Evolutionary conservation across 73 alveolate species (phyloP).

Genomic region (Paramecium sonneborni): DNA sequence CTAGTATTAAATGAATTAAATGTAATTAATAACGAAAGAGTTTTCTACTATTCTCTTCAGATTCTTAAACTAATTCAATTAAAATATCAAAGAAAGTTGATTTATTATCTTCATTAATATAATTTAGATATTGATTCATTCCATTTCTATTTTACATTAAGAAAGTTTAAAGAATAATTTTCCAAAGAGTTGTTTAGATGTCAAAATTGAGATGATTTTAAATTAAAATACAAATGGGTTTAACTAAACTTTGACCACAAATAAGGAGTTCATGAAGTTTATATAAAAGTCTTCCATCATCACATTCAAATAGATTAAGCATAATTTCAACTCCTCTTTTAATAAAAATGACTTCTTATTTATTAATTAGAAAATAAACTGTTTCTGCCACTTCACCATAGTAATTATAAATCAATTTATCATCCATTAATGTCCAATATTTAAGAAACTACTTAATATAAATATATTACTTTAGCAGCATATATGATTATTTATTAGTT

Average conservation of each 20-base stretch:
- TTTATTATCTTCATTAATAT: neutral
- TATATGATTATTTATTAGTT: slow-evolving; percentile 9
- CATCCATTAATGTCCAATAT: slow-evolving; percentile 14
- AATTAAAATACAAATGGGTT: neutral
- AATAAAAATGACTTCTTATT: neutral
- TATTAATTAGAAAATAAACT: neutral
- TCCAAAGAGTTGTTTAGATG: neutral
- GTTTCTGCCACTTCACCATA: slow-evolving; percentile 16
- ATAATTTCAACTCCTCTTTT: neutral
- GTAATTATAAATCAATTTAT: neutral
- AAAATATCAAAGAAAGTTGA: neutral
- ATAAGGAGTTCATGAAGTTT: neutral
- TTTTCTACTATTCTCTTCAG: neutral
- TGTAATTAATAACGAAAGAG: neutral
- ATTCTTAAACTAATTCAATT: neutral
- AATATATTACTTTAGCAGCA: slow-evolving; percentile 7
- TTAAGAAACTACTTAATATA: neutral
- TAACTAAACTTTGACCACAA: neutral
- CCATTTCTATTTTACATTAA: neutral
- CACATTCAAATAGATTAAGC: neutral
- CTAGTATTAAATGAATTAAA: neutral
- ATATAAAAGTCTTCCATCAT: neutral
- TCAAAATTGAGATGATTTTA: neutral
- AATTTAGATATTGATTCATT: neutral
- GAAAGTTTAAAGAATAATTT: neutral